Percentiles rank a stretch among this genome's conserved stretches.
Evolutionary conservation across 1,139 yeast species (phyloP).

Genomic region (Yamadazyma jaroonii): DNA sequence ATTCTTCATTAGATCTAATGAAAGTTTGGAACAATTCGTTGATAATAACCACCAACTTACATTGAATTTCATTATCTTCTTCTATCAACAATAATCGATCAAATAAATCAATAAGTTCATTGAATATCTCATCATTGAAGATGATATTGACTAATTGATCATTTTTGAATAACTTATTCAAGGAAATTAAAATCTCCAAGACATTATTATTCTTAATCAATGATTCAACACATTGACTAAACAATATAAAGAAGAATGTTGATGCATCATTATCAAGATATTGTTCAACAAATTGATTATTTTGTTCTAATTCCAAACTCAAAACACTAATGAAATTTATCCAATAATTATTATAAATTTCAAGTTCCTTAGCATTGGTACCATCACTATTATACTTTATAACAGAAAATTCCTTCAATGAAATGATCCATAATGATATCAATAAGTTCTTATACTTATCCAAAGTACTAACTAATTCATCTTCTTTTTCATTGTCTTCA

Average conservation of each 20-base stretch:
- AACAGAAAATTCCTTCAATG: constrained; percentile 71
- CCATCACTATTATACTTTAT: constrained; percentile 50
- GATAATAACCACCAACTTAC: constrained; percentile 55
- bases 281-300: constrained; percentile 39
- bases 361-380: constrained; percentile 39
- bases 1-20: constrained; percentile 21
- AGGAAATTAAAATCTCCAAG: constrained; percentile 47
- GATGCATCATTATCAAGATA: constrained; percentile 61
- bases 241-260: constrained; percentile 75
- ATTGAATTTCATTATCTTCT: constrained; percentile 50
- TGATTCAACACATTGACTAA: constrained; percentile 82
- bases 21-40: constrained; percentile 42
- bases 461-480: constrained; percentile 44
- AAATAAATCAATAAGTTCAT: constrained; percentile 72
- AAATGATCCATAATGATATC: constrained; percentile 76
- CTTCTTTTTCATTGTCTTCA: constrained; percentile 19
- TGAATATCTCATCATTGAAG: constrained; percentile 67
- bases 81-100: constrained; percentile 69
- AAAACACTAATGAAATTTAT: constrained; percentile 75
- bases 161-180: constrained; percentile 57
- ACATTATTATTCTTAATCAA: constrained; percentile 48
- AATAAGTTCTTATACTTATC: constrained; percentile 58
- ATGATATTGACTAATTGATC: constrained; percentile 57
- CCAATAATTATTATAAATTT: constrained; percentile 69
- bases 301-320: constrained; percentile 59